Evolutionary conservation across 2,329 filamentous ascomycete genomes (phyloP).

Genomic region (Ceratocystis eucalypticola): DNA sequence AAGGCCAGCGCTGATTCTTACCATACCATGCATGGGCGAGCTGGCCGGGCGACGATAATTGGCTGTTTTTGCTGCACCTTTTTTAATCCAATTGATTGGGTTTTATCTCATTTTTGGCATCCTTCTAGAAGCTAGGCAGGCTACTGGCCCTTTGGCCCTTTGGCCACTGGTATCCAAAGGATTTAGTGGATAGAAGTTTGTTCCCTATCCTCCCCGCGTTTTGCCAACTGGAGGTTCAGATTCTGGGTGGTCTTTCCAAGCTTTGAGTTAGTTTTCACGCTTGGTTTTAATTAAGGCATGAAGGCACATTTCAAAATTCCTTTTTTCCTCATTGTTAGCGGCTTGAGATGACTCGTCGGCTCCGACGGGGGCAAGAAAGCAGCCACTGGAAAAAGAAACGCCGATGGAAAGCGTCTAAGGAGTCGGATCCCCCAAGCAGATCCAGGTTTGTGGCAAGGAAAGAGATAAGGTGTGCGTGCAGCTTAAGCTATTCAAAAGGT

Average conservation of each 20-base stretch:
- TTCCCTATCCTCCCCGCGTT: slow-evolving; percentile 2
- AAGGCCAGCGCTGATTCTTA: too few species aligned
- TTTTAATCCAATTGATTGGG: background rate
- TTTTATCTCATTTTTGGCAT: background rate
- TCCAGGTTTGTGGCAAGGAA: background rate
- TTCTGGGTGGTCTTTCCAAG: background rate
- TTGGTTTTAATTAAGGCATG: too few species aligned
- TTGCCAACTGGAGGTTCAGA: background rate
- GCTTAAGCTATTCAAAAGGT: background rate
- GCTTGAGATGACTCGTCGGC: background rate
- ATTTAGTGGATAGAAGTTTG: background rate
- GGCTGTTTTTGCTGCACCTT: background rate
- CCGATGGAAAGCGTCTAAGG: background rate
- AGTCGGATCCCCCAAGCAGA: background rate
- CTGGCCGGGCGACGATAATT: background rate
- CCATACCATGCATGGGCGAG: too few species aligned
- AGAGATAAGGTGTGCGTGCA: background rate
- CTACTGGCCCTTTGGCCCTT: background rate
- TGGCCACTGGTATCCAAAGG: background rate
- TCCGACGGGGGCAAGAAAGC: background rate
- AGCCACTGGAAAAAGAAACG: background rate
- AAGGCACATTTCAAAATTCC: too few species aligned
- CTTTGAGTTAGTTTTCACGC: background rate
- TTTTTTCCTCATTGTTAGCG: background rate
- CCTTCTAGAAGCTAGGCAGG: slow-evolving; percentile 1